These are phyloP conservation scores for Nectriaceae sp. DNA, from an alignment of 2,329 filamentous ascomycete species.

Conservation along the genomic window DNA sequence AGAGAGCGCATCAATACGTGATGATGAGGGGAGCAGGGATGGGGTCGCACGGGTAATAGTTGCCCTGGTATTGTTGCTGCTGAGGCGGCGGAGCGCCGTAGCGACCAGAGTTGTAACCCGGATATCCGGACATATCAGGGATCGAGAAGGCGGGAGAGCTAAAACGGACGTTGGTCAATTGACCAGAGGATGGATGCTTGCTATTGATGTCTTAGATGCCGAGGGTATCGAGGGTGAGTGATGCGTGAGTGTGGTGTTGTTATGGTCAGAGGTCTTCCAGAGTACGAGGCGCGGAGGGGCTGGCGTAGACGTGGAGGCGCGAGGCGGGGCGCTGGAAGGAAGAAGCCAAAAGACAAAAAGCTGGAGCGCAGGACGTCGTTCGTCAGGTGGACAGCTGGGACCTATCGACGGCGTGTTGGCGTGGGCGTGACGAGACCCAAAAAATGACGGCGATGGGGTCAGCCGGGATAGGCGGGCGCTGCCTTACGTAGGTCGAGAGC, in stretches of 20 bases:
- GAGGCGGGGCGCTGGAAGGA: background rate
- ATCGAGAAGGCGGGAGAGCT: background rate
- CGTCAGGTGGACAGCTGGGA: background rate
- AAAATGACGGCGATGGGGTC: no score
- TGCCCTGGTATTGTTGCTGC: conserved; percentile 43
- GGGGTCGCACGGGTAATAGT: conserved; percentile 53
- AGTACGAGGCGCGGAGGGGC: background rate
- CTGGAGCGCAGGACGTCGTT: background rate
- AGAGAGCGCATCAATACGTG: conserved; percentile 17
- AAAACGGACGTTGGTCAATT: no score
- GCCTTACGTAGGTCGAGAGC: background rate
- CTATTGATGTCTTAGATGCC: no score
- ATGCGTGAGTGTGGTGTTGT: background rate
- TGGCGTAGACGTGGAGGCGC: background rate
- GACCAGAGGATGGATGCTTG: no score
- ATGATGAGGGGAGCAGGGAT: conserved; percentile 25
- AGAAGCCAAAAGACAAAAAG: background rate
- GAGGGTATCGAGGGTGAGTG: background rate
- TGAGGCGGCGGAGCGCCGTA: conserved; percentile 38
- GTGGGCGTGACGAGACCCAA: background rate
- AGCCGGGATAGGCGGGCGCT: background rate
- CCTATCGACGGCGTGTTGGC: background rate
- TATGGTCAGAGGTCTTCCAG: background rate
- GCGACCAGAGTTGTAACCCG: conserved; percentile 54
- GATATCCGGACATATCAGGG: conserved; percentile 63